Conservation (phyloP, 495 filamentous ascomycete species). For the Collariella sp. region DNA sequence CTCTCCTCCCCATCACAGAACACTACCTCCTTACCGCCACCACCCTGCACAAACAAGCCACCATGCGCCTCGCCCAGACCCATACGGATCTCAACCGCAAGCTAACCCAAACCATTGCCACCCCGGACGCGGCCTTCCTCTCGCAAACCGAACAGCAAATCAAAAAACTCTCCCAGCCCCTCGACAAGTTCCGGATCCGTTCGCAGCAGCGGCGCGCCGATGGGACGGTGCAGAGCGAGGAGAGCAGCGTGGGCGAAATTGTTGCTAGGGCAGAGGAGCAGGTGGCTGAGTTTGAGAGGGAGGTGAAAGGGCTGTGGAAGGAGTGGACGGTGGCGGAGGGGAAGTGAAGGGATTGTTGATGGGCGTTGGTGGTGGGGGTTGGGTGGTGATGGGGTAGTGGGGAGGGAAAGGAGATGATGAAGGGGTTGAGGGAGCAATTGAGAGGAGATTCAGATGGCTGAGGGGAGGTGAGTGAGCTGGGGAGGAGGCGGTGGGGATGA, state of each 20-base stretch:
- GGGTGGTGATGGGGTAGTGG: not conserved
- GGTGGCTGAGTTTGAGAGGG: conserved; percentile 15
- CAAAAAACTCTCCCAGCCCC: conserved; percentile 5
- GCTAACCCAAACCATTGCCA: conserved; percentile 1
- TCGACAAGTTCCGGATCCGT: conserved; percentile 8
- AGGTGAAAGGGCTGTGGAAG: conserved; percentile 15
- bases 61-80: conserved; percentile 15
- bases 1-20: conserved; percentile 1
- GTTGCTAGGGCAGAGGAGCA: conserved; percentile 17
- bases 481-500: conserved; percentile 6
- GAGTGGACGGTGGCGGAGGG: conserved; percentile 20
- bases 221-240: conserved; percentile 5
- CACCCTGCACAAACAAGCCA: conserved; percentile 10
- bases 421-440: conserved; percentile 6
- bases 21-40: conserved; percentile 15
- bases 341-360: conserved; percentile 19
- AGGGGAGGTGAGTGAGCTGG: conserved; percentile 11
- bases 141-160: conserved; percentile 6
- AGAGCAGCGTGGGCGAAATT: conserved; percentile 16
- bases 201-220: conserved; percentile 8
- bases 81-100: conserved; percentile 12
- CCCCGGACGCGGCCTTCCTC: conserved; percentile 16
- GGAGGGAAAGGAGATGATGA: conserved; percentile 8
- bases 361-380: no score
- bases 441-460: conserved; percentile 13